phyloP scores from a whole-genome alignment of 2,329 filamentous ascomycete genomes.

The Neofusicoccum sp. region DNA sequence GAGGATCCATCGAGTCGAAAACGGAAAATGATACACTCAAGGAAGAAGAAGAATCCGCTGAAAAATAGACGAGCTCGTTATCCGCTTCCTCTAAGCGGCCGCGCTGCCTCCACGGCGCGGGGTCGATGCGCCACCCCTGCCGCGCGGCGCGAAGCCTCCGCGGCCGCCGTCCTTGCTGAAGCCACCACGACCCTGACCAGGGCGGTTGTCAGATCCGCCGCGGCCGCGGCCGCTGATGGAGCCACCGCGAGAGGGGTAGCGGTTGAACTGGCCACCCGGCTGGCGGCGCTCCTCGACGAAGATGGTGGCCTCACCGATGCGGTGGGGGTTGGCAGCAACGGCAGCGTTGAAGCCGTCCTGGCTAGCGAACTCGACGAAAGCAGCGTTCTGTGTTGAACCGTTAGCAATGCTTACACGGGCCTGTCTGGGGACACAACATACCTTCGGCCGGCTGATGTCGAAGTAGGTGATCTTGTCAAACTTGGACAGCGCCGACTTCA shows the following conservation, averaged over 20 bases:
- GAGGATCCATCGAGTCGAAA: slow-evolving; percentile 12
- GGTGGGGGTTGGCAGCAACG: slow-evolving; percentile 78
- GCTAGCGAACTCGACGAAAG: slow-evolving; percentile 90
- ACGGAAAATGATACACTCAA: slow-evolving; percentile 8
- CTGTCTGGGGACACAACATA: slow-evolving; percentile 42
- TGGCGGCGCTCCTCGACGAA: slow-evolving; percentile 85
- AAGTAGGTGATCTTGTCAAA: slow-evolving; percentile 66
- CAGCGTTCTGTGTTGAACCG: slow-evolving; percentile 70
- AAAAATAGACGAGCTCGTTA: slow-evolving; percentile 6
- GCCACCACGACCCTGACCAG: slow-evolving; percentile 65
- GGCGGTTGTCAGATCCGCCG: slow-evolving; percentile 57
- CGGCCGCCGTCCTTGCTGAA: slow-evolving; percentile 69
- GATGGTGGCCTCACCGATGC: slow-evolving; percentile 77
- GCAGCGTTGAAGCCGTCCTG: slow-evolving; percentile 80
- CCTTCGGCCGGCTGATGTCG: slow-evolving; percentile 70
- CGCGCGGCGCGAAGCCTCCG: slow-evolving; percentile 59
- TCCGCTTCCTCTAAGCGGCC: slow-evolving; percentile 28
- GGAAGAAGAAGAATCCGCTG: slow-evolving; percentile 1
- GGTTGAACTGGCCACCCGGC: slow-evolving; percentile 37
- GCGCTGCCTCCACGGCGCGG: slow-evolving; percentile 56
- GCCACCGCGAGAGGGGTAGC: slow-evolving; percentile 38
- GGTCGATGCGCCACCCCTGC: slow-evolving; percentile 27
- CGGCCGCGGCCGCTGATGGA: slow-evolving; percentile 55
- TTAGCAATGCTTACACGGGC: slow-evolving; percentile 22
- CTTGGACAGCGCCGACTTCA: slow-evolving; percentile 68